These are phyloP conservation scores for Debaryomyces subglobosus DNA, from an alignment of 1,139 yeast species.

Conservation along the genomic window DNA sequence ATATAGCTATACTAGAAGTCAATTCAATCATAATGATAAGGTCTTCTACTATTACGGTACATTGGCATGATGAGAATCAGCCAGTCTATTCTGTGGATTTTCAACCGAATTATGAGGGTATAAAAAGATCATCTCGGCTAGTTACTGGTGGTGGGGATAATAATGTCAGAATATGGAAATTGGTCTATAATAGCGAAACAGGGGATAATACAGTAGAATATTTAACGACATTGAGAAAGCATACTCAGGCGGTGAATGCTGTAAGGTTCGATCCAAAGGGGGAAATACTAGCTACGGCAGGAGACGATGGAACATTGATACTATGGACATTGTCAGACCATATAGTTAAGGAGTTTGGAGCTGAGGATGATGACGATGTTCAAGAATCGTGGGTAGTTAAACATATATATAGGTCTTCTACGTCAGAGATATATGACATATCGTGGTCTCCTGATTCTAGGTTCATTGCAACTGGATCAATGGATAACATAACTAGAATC, in stretches of 20 bases:
- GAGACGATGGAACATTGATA: constrained; percentile 89
- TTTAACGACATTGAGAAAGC: constrained; percentile 78
- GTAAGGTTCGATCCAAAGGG: constrained; percentile 80
- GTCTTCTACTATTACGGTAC: constrained; percentile 66
- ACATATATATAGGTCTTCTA: constrained; percentile 57
- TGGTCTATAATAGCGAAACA: constrained; percentile 15
- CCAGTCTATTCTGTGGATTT: constrained; percentile 86
- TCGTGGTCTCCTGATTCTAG: constrained; percentile 88
- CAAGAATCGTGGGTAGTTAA: constrained; percentile 74
- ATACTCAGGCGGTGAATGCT: constrained; percentile 92
- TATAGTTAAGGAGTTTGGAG: constrained; percentile 59
- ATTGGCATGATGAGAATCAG: constrained; percentile 80
- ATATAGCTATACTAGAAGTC: not conserved
- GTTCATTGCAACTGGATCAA: constrained; percentile 82
- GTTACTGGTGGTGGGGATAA: constrained; percentile 97
- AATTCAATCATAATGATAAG: constrained; percentile 37
- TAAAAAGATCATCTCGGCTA: constrained; percentile 44
- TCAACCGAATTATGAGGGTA: constrained; percentile 52
- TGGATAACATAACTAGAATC: constrained; percentile 82
- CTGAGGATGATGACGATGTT: constrained; percentile 53
- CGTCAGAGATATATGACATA: constrained; percentile 84
- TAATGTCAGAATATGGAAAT: constrained; percentile 71
- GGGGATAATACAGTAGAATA: constrained; percentile 40
- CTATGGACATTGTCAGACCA: constrained; percentile 71
- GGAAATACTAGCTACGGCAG: constrained; percentile 77